Evolutionary conservation across 2,329 filamentous ascomycete species (phyloP).

Genomic region (Curvularia lunata): DNA sequence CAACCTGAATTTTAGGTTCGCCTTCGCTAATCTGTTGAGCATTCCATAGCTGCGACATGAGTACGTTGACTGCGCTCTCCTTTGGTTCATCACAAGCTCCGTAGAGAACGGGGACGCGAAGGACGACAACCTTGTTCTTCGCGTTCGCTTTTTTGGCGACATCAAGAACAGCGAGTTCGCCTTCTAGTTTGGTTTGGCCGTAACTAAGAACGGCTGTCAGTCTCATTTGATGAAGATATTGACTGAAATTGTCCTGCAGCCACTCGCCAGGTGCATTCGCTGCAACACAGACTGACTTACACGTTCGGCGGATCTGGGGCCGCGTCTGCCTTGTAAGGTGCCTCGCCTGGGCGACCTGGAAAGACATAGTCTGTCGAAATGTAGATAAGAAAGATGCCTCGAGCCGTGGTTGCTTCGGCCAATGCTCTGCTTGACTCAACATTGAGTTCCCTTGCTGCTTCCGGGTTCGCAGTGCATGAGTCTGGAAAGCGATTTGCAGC

Average conservation of each 20-base stretch:
- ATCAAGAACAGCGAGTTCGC: constrained; percentile 72
- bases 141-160: constrained; percentile 51
- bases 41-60: constrained; percentile 79
- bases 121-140: constrained; percentile 59
- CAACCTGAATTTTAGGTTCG: constrained; percentile 71
- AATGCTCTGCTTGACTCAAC: constrained; percentile 72
- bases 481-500: constrained; percentile 90
- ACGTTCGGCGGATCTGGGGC: constrained; percentile 75
- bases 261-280: background rate
- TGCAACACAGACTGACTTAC: constrained; percentile 11
- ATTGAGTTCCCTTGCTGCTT: constrained; percentile 75
- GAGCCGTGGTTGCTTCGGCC: constrained; percentile 68
- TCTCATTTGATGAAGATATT: background rate
- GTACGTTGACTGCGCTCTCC: constrained; percentile 82
- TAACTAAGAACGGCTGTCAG: constrained; percentile 54
- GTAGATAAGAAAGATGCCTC: constrained; percentile 71
- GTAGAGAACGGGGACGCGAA: constrained; percentile 85
- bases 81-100: constrained; percentile 69
- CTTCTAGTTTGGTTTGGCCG: constrained; percentile 74
- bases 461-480: constrained; percentile 79
- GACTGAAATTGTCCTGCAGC: no score
- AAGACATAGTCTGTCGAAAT: constrained; percentile 87
- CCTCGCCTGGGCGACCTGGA: constrained; percentile 74
- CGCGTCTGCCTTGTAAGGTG: constrained; percentile 75
- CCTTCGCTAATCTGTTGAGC: constrained; percentile 62